Percentiles rank a stretch among this genome's conserved stretches.
These are phyloP conservation scores for Polyporus arcularius DNA, from an alignment of 768 basidiomycete species.

Conservation along the genomic window DNA sequence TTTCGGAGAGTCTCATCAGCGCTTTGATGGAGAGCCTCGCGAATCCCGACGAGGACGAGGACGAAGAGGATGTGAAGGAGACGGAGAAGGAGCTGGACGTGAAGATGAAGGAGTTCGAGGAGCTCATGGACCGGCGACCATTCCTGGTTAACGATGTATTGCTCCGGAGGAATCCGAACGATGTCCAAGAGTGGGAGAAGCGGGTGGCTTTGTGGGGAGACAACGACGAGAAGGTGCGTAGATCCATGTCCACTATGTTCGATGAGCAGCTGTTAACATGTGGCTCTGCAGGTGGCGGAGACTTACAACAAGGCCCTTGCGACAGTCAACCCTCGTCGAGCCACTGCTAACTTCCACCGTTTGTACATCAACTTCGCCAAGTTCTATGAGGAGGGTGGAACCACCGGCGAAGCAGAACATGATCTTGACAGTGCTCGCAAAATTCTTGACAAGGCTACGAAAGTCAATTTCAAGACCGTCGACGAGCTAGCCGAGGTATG, in stretches of 20 bases:
- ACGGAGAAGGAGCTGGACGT: constrained; percentile 82
- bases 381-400: constrained; percentile 96
- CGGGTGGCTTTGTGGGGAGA: constrained; percentile 90
- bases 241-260: too few relatives aligned
- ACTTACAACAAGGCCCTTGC: constrained; percentile 91
- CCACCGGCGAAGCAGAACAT: constrained; percentile 71
- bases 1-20: constrained; percentile 85
- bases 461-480: constrained; percentile 90
- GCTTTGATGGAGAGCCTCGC: constrained; percentile 87
- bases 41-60: constrained; percentile 70
- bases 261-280: too few relatives aligned
- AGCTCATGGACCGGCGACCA: constrained; percentile 90
- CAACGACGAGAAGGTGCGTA: constrained; percentile 85
- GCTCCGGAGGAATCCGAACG: constrained; percentile 90
- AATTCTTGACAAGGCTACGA: constrained; percentile 90
- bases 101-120: constrained; percentile 92
- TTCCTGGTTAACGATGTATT: constrained; percentile 97
- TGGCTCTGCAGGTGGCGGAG: constrained; percentile 68
- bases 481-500: constrained; percentile 98
- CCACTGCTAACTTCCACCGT: constrained; percentile 87
- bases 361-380: constrained; percentile 95
- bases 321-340: constrained; percentile 84
- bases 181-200: constrained; percentile 99
- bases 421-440: constrained; percentile 88
- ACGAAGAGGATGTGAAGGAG: constrained; percentile 78